Evolutionary conservation across 2,329 filamentous ascomycete species (phyloP), one percentile per base, ranked within the genome.

Genomic region (Trichoderma sp.): DNA sequence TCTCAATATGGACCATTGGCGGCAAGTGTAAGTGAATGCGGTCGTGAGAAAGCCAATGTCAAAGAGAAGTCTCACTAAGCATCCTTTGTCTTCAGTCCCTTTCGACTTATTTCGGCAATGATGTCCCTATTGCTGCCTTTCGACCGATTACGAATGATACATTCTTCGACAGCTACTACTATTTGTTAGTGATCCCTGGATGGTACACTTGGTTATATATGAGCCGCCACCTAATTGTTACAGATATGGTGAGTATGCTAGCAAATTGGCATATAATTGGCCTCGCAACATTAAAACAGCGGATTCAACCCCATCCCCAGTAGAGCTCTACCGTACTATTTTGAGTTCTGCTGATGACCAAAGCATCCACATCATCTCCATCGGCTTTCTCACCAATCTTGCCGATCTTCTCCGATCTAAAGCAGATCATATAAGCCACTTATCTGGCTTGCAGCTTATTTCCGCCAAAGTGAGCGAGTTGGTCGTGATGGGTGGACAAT

Each of bases 311-410:
- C 67, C 39, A 39, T 39, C 67, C 1, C 55, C 67, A 6, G 36
- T 53, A 53, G 57, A 69, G 6, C 36, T 69, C 5, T 69, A 69
- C 20, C 55, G 36, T 15, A 61, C 9, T 4, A 6, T 69, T 9
- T 47, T 69, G 8, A 62, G 39, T 8, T 69, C 67, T 36, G 57
- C 28, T 3, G 28, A 47, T 11, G 39, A 69, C 8, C 8, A 20
- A 32, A 68, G 65, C 36, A 53, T 69, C n/a, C 39, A 69, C 15
- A 53, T 69, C 55, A 69, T 69, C 28, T 69, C 67, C 15, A 36
- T 68, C 4, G 66, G 66, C 6, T 23, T 47, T 26, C 66, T 68
- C 9, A 61, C n/a, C 13, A 69, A 62, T 5, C 15, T 69, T 0
- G 67, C 67, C 20, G 15, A 69, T 62, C 57, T 69, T 53, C 55